Percentiles rank a stretch among this genome's conserved stretches.
Evolutionary conservation across 2,329 filamentous ascomycete genomes (phyloP).

Genomic region (Colletotrichum endophyticum): DNA sequence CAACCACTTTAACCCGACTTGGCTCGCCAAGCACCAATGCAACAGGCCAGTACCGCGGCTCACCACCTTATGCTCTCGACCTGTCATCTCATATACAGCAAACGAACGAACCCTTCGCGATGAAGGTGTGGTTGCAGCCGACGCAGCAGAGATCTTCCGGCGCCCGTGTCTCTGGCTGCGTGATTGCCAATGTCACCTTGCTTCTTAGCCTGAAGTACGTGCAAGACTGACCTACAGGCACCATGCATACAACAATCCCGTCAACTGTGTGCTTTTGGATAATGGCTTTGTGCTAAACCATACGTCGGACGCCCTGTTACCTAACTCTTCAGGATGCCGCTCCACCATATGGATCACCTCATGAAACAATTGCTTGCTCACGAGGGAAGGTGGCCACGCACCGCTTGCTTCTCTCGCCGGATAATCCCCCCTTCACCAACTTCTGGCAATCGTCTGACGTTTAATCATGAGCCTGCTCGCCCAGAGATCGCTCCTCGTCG

Average conservation of each 20-base stretch:
- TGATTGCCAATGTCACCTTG: slow-evolving; percentile 4
- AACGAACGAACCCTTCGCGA: neutral
- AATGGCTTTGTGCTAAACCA: neutral
- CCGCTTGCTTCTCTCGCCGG: neutral
- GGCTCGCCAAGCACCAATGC: neutral
- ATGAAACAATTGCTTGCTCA: neutral
- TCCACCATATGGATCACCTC: neutral
- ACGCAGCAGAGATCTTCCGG: slow-evolving; percentile 7
- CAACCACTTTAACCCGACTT: neutral
- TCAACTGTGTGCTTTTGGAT: neutral
- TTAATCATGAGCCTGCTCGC: neutral
- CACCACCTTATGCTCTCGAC: neutral
- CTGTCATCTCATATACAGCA: neutral
- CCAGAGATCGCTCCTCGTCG: neutral
- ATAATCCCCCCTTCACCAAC: neutral
- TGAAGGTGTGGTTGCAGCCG: neutral
- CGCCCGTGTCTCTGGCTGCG: neutral
- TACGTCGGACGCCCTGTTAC: neutral
- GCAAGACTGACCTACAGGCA: neutral
- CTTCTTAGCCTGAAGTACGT: neutral
- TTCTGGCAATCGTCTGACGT: neutral
- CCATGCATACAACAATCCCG: neutral
- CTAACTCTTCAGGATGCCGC: neutral
- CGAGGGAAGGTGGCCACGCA: neutral
- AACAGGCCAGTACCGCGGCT: neutral